Base-by-base conservation (phyloP, 345 rosid genomes). In the Salix caprea region DNA sequence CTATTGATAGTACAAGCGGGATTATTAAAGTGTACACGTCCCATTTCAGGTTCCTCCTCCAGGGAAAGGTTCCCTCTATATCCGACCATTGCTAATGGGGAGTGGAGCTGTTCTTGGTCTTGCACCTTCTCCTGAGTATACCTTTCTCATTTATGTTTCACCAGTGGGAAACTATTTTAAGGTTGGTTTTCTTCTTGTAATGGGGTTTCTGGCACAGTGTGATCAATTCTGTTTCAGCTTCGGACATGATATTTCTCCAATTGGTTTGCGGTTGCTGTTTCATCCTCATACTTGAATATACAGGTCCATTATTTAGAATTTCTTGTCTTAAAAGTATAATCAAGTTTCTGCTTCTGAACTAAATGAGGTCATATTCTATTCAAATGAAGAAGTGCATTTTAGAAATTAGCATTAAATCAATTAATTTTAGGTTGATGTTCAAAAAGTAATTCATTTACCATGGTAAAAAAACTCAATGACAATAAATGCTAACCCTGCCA, bases 41-140 rank as follows among this genome's bases (percentile, higher is more conserved):
- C 79, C 39, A 42, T 82, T 86, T 75, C 86, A 92, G 98, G 80
- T 96, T 65, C 97, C 99, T 23, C 99, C 99, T 44, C 70, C 90
- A 2, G 99, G 97, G 81, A 96, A 96, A 86, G 99, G 98, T 64
- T 90, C 99, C 40, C 88, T 96, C 58, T 96, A 92, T 68, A 83
- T 96, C 36, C 88, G 98, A 82, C 99, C 97, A 70, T 87, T 96
- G 88, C 85, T 96, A 66, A 91, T 96, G 94, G 98, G 99, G 36
- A 93, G 90, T 79, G 99, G 99, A 80, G 94, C 98, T 72, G 94
- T 95, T 85, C 98, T 96, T 82, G 98, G 98, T 84, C 94, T 93
- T 84, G 94, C 97, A 8, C 99, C 99, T 80, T 90, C 98, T 68
- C 98, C 98, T 28, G 99, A 96, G 77, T 96, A 91, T 79, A 96